Evolutionary conservation across 2,329 filamentous ascomycete species (phyloP), one percentile per base, ranked within the genome.

Genomic region (Nemania abortiva): DNA sequence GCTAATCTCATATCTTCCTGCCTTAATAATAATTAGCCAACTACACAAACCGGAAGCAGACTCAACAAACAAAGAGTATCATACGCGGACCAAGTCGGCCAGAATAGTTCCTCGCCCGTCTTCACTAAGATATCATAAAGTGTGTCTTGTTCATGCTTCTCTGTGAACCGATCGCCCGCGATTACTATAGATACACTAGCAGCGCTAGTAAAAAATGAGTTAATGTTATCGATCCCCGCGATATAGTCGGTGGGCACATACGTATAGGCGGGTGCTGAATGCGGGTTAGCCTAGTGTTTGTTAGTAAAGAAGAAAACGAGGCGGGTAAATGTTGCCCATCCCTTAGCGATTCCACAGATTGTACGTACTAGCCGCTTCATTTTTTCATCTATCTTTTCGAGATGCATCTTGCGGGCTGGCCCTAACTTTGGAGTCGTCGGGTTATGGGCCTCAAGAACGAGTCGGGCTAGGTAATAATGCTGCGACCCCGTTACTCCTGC

Each of bases 331-430:
- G 22, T 7, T 45, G 22, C 45, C 29, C 15, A 53, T 39, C 53
- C 59, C 49, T 62, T 54, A 15, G 59, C 59, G 9, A 62, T 62
- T 22, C 59, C 59, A 49, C 59, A 62, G n/a, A 62, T 54, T 22
- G 18, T 45, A 2, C 59, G 59, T 4, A 62, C 59, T 20, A 62
- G 49, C 18, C 34, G 31, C 18, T 22, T 62, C 49, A 62, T 54
- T 31, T 62, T 34, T 22, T 54, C 47, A 22, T 62, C 59, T 20
- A 42, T 45, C 4, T 62, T 31, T n/a, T 62, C 27, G 15, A 54
- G 34, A 29, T 53, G 59, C 18, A 62, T 62, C 49, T 62, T 62
- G 9, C 59, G 49, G 34, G 49, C 31, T 45, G 59, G 59, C 18
- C 59, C 59, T 9, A 62, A 34, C 20, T 45, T 62, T 1, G 39